Conservation (phyloP, 352 stramenopile genomes). For the Pythium vanterpoolii region DNA sequence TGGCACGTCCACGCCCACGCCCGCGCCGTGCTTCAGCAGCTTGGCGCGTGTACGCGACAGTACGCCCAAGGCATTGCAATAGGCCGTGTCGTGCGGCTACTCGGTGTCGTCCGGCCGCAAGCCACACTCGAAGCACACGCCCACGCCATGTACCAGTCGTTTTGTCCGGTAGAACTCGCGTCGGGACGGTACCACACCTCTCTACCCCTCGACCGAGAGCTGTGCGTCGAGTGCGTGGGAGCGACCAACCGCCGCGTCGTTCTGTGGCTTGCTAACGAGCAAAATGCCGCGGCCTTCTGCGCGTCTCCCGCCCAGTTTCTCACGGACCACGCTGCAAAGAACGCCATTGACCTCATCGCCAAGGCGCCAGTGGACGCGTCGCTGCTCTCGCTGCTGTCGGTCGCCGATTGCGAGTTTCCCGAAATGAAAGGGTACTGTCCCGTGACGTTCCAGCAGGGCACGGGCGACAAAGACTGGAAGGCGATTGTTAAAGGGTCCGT, state of each 20-base stretch:
- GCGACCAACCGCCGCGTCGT: background rate
- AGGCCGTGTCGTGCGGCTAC: slow-evolving; percentile 13
- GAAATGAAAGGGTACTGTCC: slow-evolving; percentile 76
- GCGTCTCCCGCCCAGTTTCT: slow-evolving; percentile 33
- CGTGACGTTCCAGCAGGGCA: slow-evolving; percentile 51
- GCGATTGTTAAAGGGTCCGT: slow-evolving; percentile 50
- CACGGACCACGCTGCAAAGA: slow-evolving; percentile 27
- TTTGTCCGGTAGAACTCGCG: slow-evolving; percentile 61
- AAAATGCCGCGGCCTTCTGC: slow-evolving; percentile 35
- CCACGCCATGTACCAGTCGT: slow-evolving; percentile 40
- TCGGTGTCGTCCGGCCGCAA: slow-evolving; percentile 34
- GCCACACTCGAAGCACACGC: slow-evolving; percentile 22
- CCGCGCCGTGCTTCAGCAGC: slow-evolving; percentile 25
- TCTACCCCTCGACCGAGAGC: slow-evolving; percentile 24
- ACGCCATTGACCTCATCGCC: slow-evolving; percentile 30
- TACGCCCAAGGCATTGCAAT: slow-evolving; percentile 33
- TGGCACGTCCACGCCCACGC: slow-evolving; percentile 41
- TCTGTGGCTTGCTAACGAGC: slow-evolving; percentile 43
- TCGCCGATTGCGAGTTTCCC: slow-evolving; percentile 62
- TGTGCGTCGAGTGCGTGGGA: slow-evolving; percentile 41
- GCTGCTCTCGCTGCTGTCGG: slow-evolving; percentile 55
- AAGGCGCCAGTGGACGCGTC: slow-evolving; percentile 53
- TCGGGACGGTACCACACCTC: slow-evolving; percentile 32
- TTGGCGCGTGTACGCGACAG: slow-evolving; percentile 10
- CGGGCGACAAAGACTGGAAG: slow-evolving; percentile 35